A percentile compares a stretch with the other conserved stretches of the same genome.
phyloP scores from a whole-genome alignment of 176 grass and related monocot genomes.

The Avena sativa region DNA sequence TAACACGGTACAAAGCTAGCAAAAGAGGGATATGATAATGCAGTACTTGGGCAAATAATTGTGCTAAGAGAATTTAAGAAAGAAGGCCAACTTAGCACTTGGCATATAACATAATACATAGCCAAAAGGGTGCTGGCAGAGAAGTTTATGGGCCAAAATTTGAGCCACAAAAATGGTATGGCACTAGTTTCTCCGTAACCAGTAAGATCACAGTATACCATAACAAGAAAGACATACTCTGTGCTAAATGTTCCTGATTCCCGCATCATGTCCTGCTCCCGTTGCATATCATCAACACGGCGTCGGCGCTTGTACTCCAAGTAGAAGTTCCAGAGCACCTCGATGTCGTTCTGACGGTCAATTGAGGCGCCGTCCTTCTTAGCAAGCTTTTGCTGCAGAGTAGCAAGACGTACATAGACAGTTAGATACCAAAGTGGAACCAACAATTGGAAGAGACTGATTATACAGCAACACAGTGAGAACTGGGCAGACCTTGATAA shows the following conservation, averaged over 20 bases:
- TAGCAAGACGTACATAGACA: conserved; percentile 29
- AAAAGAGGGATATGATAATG: not conserved
- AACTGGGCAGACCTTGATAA: conserved; percentile 73
- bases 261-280: conserved; percentile 68
- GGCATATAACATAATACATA: not conserved
- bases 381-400: conserved; percentile 79
- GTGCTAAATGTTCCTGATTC: conserved; percentile 78
- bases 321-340: conserved; percentile 80
- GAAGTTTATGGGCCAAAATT: not conserved
- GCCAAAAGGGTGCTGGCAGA: not conserved
- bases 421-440: conserved; percentile 12
- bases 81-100: not conserved
- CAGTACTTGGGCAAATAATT: conserved; percentile 25
- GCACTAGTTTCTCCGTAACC: not conserved
- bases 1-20: not conserved
- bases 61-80: conserved; percentile 7
- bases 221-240: conserved; percentile 58
- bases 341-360: conserved; percentile 69
- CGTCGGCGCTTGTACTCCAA: conserved; percentile 66
- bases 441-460: not conserved
- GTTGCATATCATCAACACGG: conserved; percentile 76
- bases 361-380: conserved; percentile 72
- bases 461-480: not conserved
- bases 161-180: not conserved
- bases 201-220: not conserved